Percentiles rank a stretch among this genome's conserved stretches.
Conservation (phyloP, 768 basidiomycete species). For the Filobasidium wieringae region DNA sequence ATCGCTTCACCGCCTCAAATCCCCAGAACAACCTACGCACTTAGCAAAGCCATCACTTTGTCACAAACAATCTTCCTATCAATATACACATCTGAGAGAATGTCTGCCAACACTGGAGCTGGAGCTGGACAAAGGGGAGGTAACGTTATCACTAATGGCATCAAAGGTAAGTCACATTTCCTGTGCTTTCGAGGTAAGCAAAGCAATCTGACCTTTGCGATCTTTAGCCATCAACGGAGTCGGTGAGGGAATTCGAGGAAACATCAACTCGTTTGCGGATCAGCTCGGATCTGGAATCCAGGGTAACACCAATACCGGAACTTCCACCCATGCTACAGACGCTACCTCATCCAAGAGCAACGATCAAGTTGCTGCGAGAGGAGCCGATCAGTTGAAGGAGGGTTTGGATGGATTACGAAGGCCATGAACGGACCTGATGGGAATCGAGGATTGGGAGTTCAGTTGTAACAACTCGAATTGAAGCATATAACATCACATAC, state of each 20-base stretch:
- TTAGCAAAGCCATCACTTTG: too few species aligned
- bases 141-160: conserved; percentile 8
- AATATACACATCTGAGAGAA: neutral
- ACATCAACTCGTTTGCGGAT: conserved; percentile 11
- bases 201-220: neutral
- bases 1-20: too few species aligned
- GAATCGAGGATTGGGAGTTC: neutral
- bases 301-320: neutral
- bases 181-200: neutral
- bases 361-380: neutral
- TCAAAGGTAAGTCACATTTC: neutral
- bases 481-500: too few species aligned
- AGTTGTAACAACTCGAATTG: neutral
- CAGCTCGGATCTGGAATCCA: neutral
- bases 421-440: neutral
- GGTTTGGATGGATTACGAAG: conserved; percentile 2
- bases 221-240: neutral
- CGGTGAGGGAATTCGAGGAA: conserved; percentile 8
- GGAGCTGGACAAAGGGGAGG: neutral
- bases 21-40: too few species aligned
- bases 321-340: neutral
- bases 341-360: neutral
- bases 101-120: neutral
- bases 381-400: conserved; percentile 1
- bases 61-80: too few species aligned